Evolutionary conservation across 1,139 yeast genomes (phyloP).

Genomic region (Blastobotrys persicus): DNA sequence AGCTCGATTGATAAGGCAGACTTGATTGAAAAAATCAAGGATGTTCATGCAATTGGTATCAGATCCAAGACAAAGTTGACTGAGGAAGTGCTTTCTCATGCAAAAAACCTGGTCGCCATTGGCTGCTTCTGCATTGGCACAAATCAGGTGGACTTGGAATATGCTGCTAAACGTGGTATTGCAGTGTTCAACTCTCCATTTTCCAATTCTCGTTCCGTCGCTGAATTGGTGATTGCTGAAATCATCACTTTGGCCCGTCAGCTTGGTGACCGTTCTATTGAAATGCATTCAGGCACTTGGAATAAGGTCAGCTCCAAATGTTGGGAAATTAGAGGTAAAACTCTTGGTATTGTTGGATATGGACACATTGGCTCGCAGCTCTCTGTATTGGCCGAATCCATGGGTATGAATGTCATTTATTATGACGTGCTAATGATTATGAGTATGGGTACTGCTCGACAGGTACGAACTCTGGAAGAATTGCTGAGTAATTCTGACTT

Average conservation of each 20-base stretch:
- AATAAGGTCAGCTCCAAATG: conserved; percentile 92
- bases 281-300: conserved; percentile 97
- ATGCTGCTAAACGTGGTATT: conserved; percentile 89
- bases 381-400: conserved; percentile 93
- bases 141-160: conserved; percentile 91
- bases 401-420: conserved; percentile 96
- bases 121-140: conserved; percentile 99
- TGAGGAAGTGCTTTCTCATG: conserved; percentile 72
- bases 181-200: conserved; percentile 99
- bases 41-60: conserved; percentile 95
- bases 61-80: conserved; percentile 94
- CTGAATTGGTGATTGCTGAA: conserved; percentile 96
- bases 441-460: conserved; percentile 97
- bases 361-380: conserved; percentile 98
- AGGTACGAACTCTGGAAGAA: conserved; percentile 81
- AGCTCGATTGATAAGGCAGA: conserved; percentile 89
- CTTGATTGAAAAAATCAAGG: conserved; percentile 87
- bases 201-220: conserved; percentile 97
- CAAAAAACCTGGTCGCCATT: conserved; percentile 82
- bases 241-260: conserved; percentile 93
- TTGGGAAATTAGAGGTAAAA: conserved; percentile 99
- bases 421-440: conserved; percentile 90
- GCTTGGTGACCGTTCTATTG: conserved; percentile 94
- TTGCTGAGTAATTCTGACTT: conserved; percentile 80
- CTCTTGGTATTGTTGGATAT: conserved; percentile 94